Evolutionary conservation across 2,329 filamentous ascomycete genomes (phyloP).

Genomic region (Aspergillus hortae): DNA sequence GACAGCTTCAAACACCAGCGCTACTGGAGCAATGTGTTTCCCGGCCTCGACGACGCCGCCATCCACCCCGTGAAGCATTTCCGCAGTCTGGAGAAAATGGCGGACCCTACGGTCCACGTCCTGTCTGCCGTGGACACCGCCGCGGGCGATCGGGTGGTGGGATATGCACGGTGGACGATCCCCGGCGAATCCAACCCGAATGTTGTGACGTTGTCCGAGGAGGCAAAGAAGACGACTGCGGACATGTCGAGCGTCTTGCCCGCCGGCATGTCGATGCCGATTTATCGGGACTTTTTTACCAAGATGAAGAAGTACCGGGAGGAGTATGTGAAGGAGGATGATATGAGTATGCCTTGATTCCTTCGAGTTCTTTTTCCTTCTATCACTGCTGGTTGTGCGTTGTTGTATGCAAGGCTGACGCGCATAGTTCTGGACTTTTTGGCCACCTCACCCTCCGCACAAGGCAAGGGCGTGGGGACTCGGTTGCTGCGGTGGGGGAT

Average conservation of each 20-base stretch:
- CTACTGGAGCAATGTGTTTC: constrained; percentile 24
- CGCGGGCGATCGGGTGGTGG: constrained; percentile 33
- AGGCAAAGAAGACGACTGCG: constrained; percentile 29
- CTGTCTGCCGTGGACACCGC: constrained; percentile 38
- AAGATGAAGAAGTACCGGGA: constrained; percentile 8
- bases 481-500: constrained; percentile 43
- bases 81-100: constrained; percentile 38
- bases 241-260: constrained; percentile 13
- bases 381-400: background rate
- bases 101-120: constrained; percentile 37
- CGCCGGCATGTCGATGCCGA: constrained; percentile 43
- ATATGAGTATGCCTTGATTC: constrained; percentile 10
- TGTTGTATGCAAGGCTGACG: background rate
- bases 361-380: background rate
- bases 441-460: constrained; percentile 8
- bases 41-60: constrained; percentile 21
- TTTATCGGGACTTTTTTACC: constrained; percentile 17
- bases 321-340: constrained; percentile 7
- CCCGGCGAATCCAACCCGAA: background rate
- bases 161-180: constrained; percentile 49
- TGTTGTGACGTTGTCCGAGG: constrained; percentile 35
- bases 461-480: constrained; percentile 14
- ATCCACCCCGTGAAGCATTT: constrained; percentile 35
- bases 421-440: constrained; percentile 14
- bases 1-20: constrained; percentile 43